Percentiles rank a stretch among this genome's conserved stretches.
Evolutionary conservation across 306 rosid species (phyloP).

Genomic region (Sphenostylis stenocarpa): DNA sequence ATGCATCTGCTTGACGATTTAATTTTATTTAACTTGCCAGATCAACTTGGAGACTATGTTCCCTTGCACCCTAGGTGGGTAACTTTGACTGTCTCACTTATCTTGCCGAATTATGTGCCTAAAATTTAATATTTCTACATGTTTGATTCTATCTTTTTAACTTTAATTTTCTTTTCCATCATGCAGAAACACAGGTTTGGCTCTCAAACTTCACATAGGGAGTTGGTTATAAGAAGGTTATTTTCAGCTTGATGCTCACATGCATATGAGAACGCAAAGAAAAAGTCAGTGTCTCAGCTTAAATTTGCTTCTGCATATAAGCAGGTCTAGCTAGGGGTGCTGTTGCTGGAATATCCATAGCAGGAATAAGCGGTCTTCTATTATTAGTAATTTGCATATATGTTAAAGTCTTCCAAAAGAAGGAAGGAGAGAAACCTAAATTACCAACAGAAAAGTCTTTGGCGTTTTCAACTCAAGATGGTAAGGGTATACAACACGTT

Average conservation of each 20-base stretch:
- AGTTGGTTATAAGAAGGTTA: constrained; percentile 11
- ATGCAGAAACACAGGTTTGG: constrained; percentile 58
- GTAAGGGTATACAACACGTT: constrained; percentile 29
- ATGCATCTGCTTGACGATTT: constrained; percentile 3
- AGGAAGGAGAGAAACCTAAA: constrained; percentile 35
- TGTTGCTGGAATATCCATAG: constrained; percentile 62
- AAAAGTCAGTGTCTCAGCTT: constrained; percentile 17
- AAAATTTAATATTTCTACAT: neutral
- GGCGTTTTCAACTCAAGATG: constrained; percentile 48
- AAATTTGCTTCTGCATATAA: constrained; percentile 39
- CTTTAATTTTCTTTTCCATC: constrained; percentile 31
- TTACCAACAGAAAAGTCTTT: constrained; percentile 38
- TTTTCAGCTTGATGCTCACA: constrained; percentile 16
- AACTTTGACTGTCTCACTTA: constrained; percentile 27
- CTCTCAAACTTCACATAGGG: constrained; percentile 34
- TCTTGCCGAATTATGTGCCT: neutral
- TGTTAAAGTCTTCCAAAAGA: constrained; percentile 46
- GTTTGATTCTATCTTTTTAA: constrained; percentile 21
- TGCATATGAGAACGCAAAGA: neutral
- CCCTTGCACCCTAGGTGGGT: constrained; percentile 61
- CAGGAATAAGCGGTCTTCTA: constrained; percentile 53
- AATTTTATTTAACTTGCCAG: constrained; percentile 45
- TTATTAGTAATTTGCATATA: constrained; percentile 43
- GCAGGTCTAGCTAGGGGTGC: constrained; percentile 58
- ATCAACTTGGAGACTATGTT: constrained; percentile 50